Conservation (phyloP, 2,329 filamentous ascomycete genomes). For the Coniochaeta sp. region DNA sequence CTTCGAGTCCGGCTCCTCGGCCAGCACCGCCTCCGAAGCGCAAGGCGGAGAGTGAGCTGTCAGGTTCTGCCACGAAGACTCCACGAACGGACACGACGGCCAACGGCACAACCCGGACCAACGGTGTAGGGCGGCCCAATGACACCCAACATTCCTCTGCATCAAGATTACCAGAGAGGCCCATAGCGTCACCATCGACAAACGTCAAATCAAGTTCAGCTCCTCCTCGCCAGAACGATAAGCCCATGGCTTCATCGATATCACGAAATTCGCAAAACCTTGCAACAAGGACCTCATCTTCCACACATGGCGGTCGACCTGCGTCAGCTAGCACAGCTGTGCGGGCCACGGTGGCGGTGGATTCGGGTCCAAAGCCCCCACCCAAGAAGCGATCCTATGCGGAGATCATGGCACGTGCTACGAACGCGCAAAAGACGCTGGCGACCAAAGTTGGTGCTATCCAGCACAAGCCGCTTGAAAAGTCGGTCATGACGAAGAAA, state of each 20-base stretch:
- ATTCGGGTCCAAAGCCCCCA: conserved; percentile 32
- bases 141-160: conserved; percentile 1
- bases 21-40: conserved; percentile 38
- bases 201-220: neutral
- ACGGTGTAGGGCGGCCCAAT: neutral
- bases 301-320: conserved; percentile 7
- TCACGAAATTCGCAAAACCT: neutral
- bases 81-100: conserved; percentile 24
- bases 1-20: conserved; percentile 26
- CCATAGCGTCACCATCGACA: conserved; percentile 3
- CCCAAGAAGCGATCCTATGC: conserved; percentile 70
- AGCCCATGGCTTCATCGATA: conserved; percentile 1
- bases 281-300: neutral
- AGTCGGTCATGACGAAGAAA: conserved; percentile 49
- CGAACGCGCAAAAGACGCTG: conserved; percentile 50
- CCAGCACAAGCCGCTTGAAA: conserved; percentile 67
- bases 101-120: conserved; percentile 15
- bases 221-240: neutral
- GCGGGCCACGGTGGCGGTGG: conserved; percentile 18
- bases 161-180: neutral
- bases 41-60: conserved; percentile 48
- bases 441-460: conserved; percentile 63
- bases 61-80: conserved; percentile 32
- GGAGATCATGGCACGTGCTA: conserved; percentile 66
- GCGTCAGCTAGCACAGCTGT: conserved; percentile 9